A percentile compares a stretch with the other conserved stretches of the same genome.
These are phyloP conservation scores for Schizothecium vesticola DNA, from an alignment of 495 filamentous ascomycete genomes.

Conservation along the genomic window DNA sequence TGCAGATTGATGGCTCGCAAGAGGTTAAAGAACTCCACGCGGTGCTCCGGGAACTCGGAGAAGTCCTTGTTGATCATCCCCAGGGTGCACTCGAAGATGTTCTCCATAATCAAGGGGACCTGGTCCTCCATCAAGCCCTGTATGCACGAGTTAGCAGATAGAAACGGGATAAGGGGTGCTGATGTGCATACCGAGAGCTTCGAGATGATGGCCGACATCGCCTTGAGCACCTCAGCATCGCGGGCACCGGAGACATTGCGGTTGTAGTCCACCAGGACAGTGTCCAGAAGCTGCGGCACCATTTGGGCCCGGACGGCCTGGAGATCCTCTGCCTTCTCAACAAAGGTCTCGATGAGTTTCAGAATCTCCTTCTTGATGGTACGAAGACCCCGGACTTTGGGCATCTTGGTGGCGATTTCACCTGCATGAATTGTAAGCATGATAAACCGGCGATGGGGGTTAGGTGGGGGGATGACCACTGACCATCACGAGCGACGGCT, in stretches of 20 bases:
- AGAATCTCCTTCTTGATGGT: conserved; percentile 99
- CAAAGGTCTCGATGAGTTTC: conserved; percentile 95
- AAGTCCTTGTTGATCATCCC: conserved; percentile 99
- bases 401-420: conserved; percentile 93
- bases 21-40: conserved; percentile 97
- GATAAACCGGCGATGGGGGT: conserved; percentile 14
- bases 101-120: conserved; percentile 94
- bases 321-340: conserved; percentile 93
- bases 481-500: conserved; percentile 80
- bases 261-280: conserved; percentile 92
- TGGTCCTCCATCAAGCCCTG: conserved; percentile 93
- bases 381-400: conserved; percentile 85
- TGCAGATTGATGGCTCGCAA: conserved; percentile 91
- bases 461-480: conserved; percentile 14
- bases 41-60: conserved; percentile 96
- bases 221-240: conserved; percentile 93
- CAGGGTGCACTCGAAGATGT: conserved; percentile 96
- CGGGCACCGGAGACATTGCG: conserved; percentile 93
- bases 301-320: conserved; percentile 90
- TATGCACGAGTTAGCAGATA: conserved; percentile 16
- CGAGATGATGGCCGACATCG: conserved; percentile 94
- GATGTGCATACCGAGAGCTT: conserved; percentile 79
- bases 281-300: conserved; percentile 93
- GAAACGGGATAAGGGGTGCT: background rate
- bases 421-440: conserved; percentile 44